A percentile compares a stretch with the other conserved stretches of the same genome.
phyloP scores from a whole-genome alignment of 2,329 filamentous ascomycete species.

The Fusarium xyrophilum region DNA sequence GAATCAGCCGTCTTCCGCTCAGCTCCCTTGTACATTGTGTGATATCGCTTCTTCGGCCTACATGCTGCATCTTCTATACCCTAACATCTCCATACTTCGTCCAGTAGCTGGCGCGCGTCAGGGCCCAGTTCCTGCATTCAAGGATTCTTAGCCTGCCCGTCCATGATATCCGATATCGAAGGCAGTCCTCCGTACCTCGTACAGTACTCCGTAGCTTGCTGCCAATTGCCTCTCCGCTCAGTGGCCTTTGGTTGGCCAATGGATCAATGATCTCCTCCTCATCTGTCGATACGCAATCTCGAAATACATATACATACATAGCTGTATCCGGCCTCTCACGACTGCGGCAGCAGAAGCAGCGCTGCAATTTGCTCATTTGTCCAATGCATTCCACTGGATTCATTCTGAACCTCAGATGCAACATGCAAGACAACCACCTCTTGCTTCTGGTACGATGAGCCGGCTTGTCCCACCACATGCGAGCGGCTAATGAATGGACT shows the following conservation, averaged over 20 bases:
- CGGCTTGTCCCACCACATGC: constrained; percentile 11
- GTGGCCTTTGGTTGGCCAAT: constrained; percentile 42
- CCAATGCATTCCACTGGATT: constrained; percentile 34
- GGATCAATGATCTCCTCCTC: constrained; percentile 32
- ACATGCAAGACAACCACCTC: constrained; percentile 23
- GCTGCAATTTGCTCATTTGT: constrained; percentile 16
- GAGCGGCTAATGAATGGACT: constrained; percentile 29
- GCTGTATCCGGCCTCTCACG: constrained; percentile 32
- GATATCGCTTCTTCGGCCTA: constrained; percentile 31
- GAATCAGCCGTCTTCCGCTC: constrained; percentile 19
- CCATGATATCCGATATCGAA: constrained; percentile 34
- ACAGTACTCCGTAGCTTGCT: constrained; percentile 30
- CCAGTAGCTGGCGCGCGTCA: constrained; percentile 16
- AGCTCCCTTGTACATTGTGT: constrained; percentile 20
- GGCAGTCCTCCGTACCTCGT: neutral
- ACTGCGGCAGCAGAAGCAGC: constrained; percentile 13
- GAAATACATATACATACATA: constrained; percentile 28
- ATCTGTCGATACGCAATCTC: constrained; percentile 33
- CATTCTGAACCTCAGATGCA: constrained; percentile 24
- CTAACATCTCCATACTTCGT: constrained; percentile 18
- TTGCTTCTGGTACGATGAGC: constrained; percentile 22
- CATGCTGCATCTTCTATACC: constrained; percentile 25
- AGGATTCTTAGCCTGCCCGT: constrained; percentile 22
- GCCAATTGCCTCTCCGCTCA: constrained; percentile 13
- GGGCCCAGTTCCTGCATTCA: constrained; percentile 41